Percentiles rank a stretch among this genome's conserved stretches.
These are phyloP conservation scores for Collybia nuda DNA, from an alignment of 768 basidiomycete genomes.

Conservation along the genomic window DNA sequence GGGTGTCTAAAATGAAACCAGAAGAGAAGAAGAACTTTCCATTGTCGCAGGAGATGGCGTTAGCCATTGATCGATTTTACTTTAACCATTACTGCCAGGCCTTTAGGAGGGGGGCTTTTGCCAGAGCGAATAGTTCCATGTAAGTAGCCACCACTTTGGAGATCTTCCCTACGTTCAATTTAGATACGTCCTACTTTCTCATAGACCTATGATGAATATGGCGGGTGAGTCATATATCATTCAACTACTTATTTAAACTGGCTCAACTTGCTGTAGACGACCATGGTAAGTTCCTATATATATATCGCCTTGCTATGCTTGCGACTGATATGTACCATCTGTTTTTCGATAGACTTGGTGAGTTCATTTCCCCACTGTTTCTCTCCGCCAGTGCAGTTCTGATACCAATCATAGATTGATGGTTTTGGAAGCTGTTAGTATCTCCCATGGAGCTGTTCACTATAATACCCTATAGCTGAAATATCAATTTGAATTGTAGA, in stretches of 20 bases:
- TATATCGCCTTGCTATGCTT: neutral
- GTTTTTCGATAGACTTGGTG: conserved; percentile 18
- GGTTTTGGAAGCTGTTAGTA: conserved; percentile 80
- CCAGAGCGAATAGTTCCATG: conserved; percentile 88
- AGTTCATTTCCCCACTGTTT: conserved; percentile 5
- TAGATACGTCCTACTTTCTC: conserved; percentile 2
- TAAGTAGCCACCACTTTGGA: conserved; percentile 37
- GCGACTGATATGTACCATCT: neutral
- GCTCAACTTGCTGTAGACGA: conserved; percentile 51
- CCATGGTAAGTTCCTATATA: conserved; percentile 54
- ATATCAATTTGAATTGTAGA: conserved; percentile 38
- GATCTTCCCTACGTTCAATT: neutral
- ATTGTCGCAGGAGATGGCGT: conserved; percentile 69
- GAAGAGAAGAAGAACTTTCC: conserved; percentile 57
- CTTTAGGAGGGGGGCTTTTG: conserved; percentile 89
- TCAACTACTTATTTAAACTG: neutral
- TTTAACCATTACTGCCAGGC: conserved; percentile 89
- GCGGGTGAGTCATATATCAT: conserved; percentile 48
- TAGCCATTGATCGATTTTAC: conserved; percentile 82
- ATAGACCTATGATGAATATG: conserved; percentile 87
- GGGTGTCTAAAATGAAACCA: conserved; percentile 64
- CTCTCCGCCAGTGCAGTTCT: conserved; percentile 1
- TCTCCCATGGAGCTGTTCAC: neutral
- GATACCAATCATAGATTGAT: conserved; percentile 52
- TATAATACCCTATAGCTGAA: neutral